A percentile compares a stretch with the other conserved stretches of the same genome.
Conservation (phyloP, 176 grass and related monocot genomes). For the Chloris gayana region DNA sequence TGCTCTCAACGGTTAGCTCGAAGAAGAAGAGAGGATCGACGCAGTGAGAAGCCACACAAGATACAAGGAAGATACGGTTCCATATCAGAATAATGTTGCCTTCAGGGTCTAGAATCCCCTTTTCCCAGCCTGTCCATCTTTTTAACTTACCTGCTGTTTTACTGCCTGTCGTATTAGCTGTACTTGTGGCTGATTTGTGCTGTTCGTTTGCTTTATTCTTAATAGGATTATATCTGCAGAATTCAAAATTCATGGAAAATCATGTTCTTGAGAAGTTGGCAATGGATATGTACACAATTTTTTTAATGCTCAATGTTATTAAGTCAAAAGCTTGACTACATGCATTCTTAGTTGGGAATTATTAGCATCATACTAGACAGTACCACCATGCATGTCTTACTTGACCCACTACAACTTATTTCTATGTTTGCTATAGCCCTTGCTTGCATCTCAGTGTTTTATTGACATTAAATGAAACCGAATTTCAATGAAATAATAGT, state of each 20-base stretch:
- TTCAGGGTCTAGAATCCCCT: slow-evolving; percentile 50
- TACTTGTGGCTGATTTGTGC: not conserved
- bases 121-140: not conserved
- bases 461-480: not conserved
- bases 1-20: slow-evolving; percentile 30
- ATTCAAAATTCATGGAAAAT: slow-evolving; percentile 3
- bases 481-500: not conserved
- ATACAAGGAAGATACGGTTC: slow-evolving; percentile 52
- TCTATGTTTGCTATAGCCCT: not conserved
- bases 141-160: not conserved
- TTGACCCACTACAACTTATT: not conserved
- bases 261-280: not conserved
- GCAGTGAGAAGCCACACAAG: slow-evolving; percentile 44
- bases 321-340: not conserved
- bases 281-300: not conserved
- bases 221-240: not conserved
- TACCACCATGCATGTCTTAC: not conserved
- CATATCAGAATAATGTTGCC: slow-evolving; percentile 34
- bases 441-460: not conserved
- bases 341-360: not conserved
- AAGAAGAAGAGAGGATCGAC: slow-evolving; percentile 66
- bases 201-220: not conserved
- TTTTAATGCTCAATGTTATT: not conserved
- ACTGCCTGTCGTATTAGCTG: not conserved
- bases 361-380: not conserved